Evolutionary conservation across 805 yeast genomes (phyloP).

Genomic region (Torulaspora maleeae): DNA sequence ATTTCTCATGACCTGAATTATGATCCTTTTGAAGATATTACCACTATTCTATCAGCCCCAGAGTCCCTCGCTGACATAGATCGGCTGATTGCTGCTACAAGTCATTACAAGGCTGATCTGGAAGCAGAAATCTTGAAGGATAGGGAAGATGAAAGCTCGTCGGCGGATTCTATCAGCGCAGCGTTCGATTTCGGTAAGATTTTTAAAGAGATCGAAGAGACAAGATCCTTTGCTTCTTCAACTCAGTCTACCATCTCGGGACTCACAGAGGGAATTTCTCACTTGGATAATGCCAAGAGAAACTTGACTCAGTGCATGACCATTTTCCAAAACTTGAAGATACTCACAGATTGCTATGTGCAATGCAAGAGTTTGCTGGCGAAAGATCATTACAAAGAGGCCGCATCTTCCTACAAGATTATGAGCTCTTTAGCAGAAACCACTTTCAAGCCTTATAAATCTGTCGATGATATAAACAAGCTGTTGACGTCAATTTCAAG

Average conservation of each 20-base stretch:
- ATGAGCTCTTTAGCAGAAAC: conserved; percentile 33
- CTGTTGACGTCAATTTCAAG: conserved; percentile 28
- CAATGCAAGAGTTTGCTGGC: conserved; percentile 20
- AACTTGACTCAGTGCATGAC: conserved; percentile 84
- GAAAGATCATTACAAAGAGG: conserved; percentile 19
- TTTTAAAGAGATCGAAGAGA: conserved; percentile 51
- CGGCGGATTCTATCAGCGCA: conserved; percentile 12
- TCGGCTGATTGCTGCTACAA: conserved; percentile 45
- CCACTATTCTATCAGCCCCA: conserved; percentile 47
- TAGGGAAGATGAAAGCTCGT: conserved; percentile 19
- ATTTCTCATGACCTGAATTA: conserved; percentile 39
- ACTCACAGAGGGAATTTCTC: conserved; percentile 74
- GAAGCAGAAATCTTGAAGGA: conserved; percentile 42
- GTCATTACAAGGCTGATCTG: conserved; percentile 47
- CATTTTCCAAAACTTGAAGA: conserved; percentile 77
- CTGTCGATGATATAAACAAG: conserved; percentile 58
- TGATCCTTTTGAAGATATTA: conserved; percentile 51
- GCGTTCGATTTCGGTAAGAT: conserved; percentile 35
- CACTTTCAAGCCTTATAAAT: conserved; percentile 59
- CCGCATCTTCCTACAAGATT: conserved; percentile 30
- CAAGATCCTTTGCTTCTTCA: conserved; percentile 71
- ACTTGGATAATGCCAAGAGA: conserved; percentile 74
- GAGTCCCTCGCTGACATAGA: conserved; percentile 49
- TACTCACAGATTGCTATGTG: conserved; percentile 53
- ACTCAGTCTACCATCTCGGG: conserved; percentile 60